Evolutionary conservation across 2,329 filamentous ascomycete species (phyloP).

Genomic region (Sporothrix schenckii): DNA sequence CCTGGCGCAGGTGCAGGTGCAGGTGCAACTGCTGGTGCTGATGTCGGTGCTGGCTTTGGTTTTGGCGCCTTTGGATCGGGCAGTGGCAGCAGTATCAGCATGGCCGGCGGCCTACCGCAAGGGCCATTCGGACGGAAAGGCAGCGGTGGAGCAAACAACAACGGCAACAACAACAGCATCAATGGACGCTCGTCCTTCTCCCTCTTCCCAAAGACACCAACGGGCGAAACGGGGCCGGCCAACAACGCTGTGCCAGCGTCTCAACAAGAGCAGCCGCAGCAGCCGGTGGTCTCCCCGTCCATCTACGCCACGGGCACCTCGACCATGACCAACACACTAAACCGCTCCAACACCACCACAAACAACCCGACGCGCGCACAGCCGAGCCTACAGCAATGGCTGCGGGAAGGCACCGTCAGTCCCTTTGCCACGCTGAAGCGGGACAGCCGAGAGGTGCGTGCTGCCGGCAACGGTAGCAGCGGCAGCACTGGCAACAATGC

Average conservation of each 20-base stretch:
- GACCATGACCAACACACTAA: slow-evolving; percentile 19
- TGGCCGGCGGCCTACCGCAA: slow-evolving; percentile 2
- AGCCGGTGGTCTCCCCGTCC: slow-evolving; percentile 23
- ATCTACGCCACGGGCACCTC: slow-evolving; percentile 29
- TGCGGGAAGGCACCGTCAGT: slow-evolving; percentile 43
- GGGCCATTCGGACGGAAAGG: slow-evolving; percentile 30
- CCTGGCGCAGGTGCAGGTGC: background rate
- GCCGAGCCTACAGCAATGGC: slow-evolving; percentile 43
- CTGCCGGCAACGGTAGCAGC: background rate
- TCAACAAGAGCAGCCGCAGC: background rate
- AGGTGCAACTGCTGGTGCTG: background rate
- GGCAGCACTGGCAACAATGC: background rate
- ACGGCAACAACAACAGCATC: background rate
- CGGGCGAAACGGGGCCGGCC: background rate
- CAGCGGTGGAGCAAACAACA: background rate
- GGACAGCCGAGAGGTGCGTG: slow-evolving; percentile 9
- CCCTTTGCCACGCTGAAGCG: slow-evolving; percentile 43
- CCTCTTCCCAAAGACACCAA: slow-evolving; percentile 38
- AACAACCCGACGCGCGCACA: slow-evolving; percentile 33
- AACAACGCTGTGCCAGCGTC: background rate
- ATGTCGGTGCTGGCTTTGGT: slow-evolving; percentile 34
- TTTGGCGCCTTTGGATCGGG: slow-evolving; percentile 34
- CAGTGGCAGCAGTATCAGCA: slow-evolving; percentile 30
- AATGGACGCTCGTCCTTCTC: slow-evolving; percentile 35
- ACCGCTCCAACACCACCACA: slow-evolving; percentile 27